These are phyloP conservation scores for Fusarium sp. DNA, from an alignment of 2,329 filamentous ascomycete genomes.

Conservation along the genomic window DNA sequence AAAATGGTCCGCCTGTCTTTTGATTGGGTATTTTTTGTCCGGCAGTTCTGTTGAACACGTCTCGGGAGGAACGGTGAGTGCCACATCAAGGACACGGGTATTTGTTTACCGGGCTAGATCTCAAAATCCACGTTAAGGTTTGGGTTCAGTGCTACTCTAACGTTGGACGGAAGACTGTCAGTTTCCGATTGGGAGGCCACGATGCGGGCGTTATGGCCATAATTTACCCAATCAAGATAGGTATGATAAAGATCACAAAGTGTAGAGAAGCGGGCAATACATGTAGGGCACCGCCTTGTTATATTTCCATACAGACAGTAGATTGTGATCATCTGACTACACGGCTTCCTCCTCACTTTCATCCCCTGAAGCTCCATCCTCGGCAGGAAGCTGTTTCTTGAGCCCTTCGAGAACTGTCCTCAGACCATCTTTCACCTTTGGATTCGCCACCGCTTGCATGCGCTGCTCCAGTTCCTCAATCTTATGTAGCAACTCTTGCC, in stretches of 20 bases:
- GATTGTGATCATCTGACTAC: not conserved
- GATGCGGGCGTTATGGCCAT: no score
- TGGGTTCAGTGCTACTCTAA: no score
- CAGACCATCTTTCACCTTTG: conserved; percentile 25
- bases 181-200: no score
- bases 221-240: no score
- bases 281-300: no score
- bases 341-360: not conserved
- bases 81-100: not conserved
- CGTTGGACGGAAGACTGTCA: no score
- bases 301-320: no score
- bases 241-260: no score
- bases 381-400: conserved; percentile 21
- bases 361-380: not conserved
- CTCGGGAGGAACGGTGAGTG: conserved; percentile 1
- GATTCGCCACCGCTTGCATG: conserved; percentile 24
- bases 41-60: not conserved
- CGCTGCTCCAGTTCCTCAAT: conserved; percentile 40
- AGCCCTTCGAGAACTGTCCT: conserved; percentile 24
- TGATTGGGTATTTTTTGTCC: not conserved
- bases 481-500: conserved; percentile 24
- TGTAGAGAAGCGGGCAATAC: no score
- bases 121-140: no score
- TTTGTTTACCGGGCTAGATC: not conserved
- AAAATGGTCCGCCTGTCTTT: not conserved